Evolutionary conservation across 306 rosid genomes (phyloP).

Genomic region (Senna tora): DNA sequence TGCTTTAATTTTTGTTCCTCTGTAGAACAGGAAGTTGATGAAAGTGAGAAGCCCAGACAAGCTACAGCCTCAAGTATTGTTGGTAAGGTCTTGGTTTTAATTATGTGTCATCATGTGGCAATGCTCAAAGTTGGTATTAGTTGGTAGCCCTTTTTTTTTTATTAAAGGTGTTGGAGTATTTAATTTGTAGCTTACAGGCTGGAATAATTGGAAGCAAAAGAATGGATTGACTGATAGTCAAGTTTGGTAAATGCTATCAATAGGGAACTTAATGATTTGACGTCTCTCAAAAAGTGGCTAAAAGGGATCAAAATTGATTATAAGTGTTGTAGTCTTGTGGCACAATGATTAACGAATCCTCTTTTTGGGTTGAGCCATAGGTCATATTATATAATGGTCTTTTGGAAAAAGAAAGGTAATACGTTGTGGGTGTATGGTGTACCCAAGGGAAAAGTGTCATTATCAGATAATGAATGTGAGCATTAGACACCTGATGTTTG

Average conservation of each 20-base stretch:
- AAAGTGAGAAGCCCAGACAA: conserved; percentile 42
- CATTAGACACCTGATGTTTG: conserved; percentile 30
- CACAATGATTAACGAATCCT: not conserved
- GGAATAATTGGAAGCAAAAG: conserved; percentile 1
- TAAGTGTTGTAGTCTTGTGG: conserved; percentile 7
- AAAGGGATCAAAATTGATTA: not conserved
- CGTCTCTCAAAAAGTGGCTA: conserved; percentile 25
- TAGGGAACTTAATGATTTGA: conserved; percentile 22
- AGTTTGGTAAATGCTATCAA: not conserved
- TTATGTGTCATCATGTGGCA: conserved; percentile 1
- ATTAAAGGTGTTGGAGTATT: conserved; percentile 16
- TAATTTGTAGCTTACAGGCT: conserved; percentile 12
- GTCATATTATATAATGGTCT: not conserved
- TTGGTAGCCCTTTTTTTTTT: not conserved
- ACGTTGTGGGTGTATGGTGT: conserved; percentile 25
- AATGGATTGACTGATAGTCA: conserved; percentile 19
- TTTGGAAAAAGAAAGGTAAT: conserved; percentile 16
- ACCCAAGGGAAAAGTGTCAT: not conserved
- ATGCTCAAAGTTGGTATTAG: conserved; percentile 4
- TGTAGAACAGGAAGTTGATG: conserved; percentile 65
- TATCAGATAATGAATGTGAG: conserved; percentile 23
- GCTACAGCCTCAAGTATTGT: conserved; percentile 42
- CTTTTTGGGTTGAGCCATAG: conserved; percentile 19
- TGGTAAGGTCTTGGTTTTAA: conserved; percentile 52
- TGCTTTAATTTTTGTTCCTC: conserved; percentile 34